These are phyloP conservation scores for Orbilia quercus DNA, from an alignment of 2,329 filamentous ascomycete genomes.

Conservation along the genomic window DNA sequence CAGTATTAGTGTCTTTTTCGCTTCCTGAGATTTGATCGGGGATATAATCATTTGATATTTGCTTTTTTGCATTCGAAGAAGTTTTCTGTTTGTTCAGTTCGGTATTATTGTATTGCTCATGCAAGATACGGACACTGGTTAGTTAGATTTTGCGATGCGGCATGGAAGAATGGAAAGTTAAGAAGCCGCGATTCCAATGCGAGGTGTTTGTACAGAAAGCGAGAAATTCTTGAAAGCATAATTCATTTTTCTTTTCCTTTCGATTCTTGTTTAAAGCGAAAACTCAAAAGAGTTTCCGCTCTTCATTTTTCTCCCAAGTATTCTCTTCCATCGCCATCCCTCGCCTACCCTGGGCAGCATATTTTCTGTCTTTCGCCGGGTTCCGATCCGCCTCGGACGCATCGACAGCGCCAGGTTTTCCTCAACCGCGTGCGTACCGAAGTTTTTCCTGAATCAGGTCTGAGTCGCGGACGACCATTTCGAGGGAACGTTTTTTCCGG, in stretches of 20 bases:
- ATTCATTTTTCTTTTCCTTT: constrained; percentile 19
- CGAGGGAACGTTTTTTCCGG: constrained; percentile 49
- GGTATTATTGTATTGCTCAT: background rate
- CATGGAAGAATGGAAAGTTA: constrained; percentile 43
- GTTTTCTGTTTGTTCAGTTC: background rate
- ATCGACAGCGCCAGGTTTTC: constrained; percentile 25
- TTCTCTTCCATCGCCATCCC: constrained; percentile 23
- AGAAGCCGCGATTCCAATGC: constrained; percentile 21
- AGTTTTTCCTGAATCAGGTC: constrained; percentile 28
- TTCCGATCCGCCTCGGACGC: constrained; percentile 37
- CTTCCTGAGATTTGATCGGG: constrained; percentile 52
- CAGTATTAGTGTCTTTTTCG: constrained; percentile 31
- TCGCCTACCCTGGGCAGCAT: constrained; percentile 23
- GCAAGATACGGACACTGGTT: background rate
- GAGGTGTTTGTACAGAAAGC: constrained; percentile 25
- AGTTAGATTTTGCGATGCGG: constrained; percentile 49
- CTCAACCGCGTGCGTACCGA: constrained; percentile 35
- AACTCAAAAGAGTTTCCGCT: constrained; percentile 26
- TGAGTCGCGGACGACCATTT: constrained; percentile 45
- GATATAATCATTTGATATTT: constrained; percentile 27
- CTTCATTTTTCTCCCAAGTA: too few species aligned
- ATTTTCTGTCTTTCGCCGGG: constrained; percentile 36
- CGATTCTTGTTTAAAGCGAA: constrained; percentile 23
- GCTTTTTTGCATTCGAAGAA: constrained; percentile 26
- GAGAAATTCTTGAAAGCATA: constrained; percentile 41